Conservation (phyloP, 345 rosid genomes). For the Balakata baccata region DNA sequence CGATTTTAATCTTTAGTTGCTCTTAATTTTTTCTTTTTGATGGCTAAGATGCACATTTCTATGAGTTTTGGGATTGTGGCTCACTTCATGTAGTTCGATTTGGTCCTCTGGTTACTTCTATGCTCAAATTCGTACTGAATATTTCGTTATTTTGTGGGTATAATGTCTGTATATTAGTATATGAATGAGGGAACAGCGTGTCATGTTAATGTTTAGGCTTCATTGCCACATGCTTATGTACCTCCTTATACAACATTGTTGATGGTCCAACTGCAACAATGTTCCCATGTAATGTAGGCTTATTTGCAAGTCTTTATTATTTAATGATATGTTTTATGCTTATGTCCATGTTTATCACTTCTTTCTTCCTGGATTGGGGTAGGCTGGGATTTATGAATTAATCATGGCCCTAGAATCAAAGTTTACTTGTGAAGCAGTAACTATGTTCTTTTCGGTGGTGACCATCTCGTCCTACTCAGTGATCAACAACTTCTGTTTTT, state of each 20-base stretch:
- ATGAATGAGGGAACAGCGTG: conserved; percentile 13
- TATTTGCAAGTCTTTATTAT: too few species aligned
- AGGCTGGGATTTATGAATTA: too few species aligned
- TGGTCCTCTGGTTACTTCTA: neutral
- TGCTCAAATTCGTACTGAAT: conserved; percentile 15
- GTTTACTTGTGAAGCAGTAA: too few species aligned
- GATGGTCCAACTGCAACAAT: conserved; percentile 1
- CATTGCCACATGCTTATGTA: conserved; percentile 10
- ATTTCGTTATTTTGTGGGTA: conserved; percentile 15
- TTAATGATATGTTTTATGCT: neutral
- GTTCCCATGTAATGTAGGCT: neutral
- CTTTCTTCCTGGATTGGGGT: too few species aligned
- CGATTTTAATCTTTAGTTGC: neutral
- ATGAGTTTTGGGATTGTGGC: neutral
- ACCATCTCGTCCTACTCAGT: too few species aligned
- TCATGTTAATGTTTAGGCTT: conserved; percentile 19
- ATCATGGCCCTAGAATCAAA: too few species aligned
- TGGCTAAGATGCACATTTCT: neutral
- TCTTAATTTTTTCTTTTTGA: neutral
- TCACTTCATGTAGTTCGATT: conserved; percentile 1
- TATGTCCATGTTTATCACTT: neutral
- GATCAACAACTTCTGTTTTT: too few species aligned
- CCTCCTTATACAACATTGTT: neutral
- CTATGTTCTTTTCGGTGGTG: too few species aligned
- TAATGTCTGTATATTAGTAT: conserved; percentile 16